Evolutionary conservation across 805 yeast species (phyloP).

Genomic region (Kuraishia piskuri): DNA sequence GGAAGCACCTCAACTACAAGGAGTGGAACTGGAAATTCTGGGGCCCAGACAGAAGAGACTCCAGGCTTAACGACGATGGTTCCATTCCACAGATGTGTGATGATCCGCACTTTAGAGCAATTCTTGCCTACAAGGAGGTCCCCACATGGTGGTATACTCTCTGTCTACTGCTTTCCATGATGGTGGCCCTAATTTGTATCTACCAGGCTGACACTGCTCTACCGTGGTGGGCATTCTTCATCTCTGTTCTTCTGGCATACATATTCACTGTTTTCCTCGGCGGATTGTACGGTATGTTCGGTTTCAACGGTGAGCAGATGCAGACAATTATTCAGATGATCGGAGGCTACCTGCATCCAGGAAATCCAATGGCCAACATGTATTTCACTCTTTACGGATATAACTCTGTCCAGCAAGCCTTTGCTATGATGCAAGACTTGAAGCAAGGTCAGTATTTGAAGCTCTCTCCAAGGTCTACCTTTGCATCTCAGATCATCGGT

Average conservation of each 20-base stretch:
- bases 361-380: conserved; percentile 53
- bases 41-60: conserved; percentile 21
- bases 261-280: conserved; percentile 49
- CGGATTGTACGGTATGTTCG: conserved; percentile 51
- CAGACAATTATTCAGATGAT: conserved; percentile 57
- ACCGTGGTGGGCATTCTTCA: conserved; percentile 55
- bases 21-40: conserved; percentile 39
- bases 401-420: conserved; percentile 49
- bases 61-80: conserved; percentile 14
- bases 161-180: conserved; percentile 34
- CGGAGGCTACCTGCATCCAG: conserved; percentile 59
- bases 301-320: conserved; percentile 51
- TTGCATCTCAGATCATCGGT: conserved; percentile 39
- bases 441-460: conserved; percentile 60
- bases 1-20: conserved; percentile 22
- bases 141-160: conserved; percentile 66
- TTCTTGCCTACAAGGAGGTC: conserved; percentile 53
- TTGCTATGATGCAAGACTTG: conserved; percentile 44
- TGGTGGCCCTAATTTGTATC: conserved; percentile 30
- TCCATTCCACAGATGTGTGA: conserved; percentile 11
- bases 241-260: conserved; percentile 46
- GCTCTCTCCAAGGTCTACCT: conserved; percentile 52
- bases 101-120: conserved; percentile 33
- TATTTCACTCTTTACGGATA: conserved; percentile 53
- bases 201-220: conserved; percentile 39